Percentiles rank a stretch among this genome's conserved stretches.
Evolutionary conservation across 179 eudicot species (phyloP).

Genomic region (Gypsophila paniculata): DNA sequence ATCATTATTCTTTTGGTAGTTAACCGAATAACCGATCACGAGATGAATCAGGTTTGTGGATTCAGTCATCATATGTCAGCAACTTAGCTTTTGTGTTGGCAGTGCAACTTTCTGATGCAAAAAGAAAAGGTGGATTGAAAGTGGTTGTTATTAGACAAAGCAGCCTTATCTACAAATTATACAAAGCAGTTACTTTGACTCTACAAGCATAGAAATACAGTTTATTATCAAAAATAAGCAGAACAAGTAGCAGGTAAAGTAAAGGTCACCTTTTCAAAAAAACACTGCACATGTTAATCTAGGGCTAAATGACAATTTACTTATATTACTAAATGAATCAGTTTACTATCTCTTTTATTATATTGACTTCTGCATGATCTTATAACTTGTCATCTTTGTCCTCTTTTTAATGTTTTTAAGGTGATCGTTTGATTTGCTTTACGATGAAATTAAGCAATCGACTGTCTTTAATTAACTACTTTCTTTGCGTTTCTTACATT

Average conservation of each 20-base stretch:
- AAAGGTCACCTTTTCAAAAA: not conserved
- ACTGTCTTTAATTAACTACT: not conserved
- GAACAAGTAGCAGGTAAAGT: not conserved
- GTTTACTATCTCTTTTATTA: not conserved
- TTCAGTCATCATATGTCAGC: conserved; percentile 13
- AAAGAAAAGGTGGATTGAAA: not conserved
- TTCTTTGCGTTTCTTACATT: not conserved
- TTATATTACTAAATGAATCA: not conserved
- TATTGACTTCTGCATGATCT: not conserved
- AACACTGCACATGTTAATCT: not conserved
- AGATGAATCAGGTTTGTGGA: conserved; percentile 7
- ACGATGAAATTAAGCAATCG: not conserved
- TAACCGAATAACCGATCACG: not conserved
- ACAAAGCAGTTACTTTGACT: not conserved
- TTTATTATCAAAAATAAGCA: not conserved
- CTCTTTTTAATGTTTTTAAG: not conserved
- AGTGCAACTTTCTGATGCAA: conserved; percentile 19
- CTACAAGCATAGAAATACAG: not conserved
- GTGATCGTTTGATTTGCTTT: not conserved
- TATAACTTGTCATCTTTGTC: not conserved
- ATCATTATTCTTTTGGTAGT: not conserved
- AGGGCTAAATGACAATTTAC: not conserved
- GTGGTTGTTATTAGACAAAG: not conserved
- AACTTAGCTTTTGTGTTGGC: conserved; percentile 23
- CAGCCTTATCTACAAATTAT: not conserved